These are phyloP conservation scores for Pseudogymnoascus sp. DNA, from an alignment of 2,329 filamentous ascomycete genomes.

Conservation along the genomic window DNA sequence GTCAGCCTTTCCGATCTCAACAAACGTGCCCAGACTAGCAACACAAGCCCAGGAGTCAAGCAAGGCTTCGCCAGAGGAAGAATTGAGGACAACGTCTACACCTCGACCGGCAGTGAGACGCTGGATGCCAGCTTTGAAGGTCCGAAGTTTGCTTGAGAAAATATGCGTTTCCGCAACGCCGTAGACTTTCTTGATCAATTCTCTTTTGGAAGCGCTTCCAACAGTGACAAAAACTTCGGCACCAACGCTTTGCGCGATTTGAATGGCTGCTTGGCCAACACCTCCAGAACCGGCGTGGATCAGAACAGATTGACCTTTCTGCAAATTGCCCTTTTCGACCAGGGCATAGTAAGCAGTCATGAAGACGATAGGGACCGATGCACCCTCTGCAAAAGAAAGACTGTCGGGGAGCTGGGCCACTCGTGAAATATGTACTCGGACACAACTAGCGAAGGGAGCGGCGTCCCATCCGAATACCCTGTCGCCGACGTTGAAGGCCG, in stretches of 20 bases:
- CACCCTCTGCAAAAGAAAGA: conserved; percentile 32
- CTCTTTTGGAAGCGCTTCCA: conserved; percentile 30
- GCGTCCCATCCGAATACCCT: conserved; percentile 2
- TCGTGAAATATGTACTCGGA: neutral
- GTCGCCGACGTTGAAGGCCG: conserved; percentile 26
- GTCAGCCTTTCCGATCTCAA: conserved; percentile 35
- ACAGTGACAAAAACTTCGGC: conserved; percentile 37
- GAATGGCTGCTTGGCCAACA: conserved; percentile 21
- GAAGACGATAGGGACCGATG: conserved; percentile 33
- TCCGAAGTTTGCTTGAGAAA: conserved; percentile 26
- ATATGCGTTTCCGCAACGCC: neutral
- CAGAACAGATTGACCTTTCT: conserved; percentile 23
- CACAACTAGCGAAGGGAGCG: conserved; percentile 9
- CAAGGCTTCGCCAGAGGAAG: conserved; percentile 25
- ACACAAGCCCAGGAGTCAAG: conserved; percentile 30
- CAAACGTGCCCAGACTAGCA: conserved; percentile 32
- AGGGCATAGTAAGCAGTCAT: conserved; percentile 38
- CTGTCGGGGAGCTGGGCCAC: conserved; percentile 24
- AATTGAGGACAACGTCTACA: conserved; percentile 30
- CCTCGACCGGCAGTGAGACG: conserved; percentile 23
- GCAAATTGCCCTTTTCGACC: conserved; percentile 31
- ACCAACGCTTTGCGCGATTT: conserved; percentile 25
- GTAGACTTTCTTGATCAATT: neutral
- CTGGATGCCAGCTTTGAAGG: conserved; percentile 28
- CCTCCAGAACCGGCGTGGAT: conserved; percentile 19